Conservation (phyloP, 2,329 filamentous ascomycete genomes). For the Fusarium decemcellulare region DNA sequence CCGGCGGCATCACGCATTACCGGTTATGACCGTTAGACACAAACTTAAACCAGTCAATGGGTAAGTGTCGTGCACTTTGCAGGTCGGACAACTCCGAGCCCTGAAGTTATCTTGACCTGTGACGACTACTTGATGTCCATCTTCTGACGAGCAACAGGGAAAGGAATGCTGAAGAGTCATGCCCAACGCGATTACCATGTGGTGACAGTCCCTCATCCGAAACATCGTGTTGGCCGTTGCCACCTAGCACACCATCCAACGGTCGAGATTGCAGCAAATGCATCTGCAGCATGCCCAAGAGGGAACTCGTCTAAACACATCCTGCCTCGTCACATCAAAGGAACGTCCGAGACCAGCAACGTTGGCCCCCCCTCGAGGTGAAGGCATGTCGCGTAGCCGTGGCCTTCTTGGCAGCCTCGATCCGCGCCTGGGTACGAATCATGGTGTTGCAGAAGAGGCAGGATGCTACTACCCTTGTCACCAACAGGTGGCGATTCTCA, state of each 20-base stretch:
- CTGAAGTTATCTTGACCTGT: too few relatives aligned
- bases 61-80: too few relatives aligned
- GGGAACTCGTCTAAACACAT: not conserved
- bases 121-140: too few relatives aligned
- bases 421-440: not conserved
- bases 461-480: not conserved
- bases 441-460: not conserved
- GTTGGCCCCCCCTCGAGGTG: not conserved
- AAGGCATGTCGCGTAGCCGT: not conserved
- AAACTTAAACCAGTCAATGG: too few relatives aligned
- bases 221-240: too few relatives aligned
- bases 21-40: too few relatives aligned
- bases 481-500: not conserved
- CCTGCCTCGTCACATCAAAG: not conserved
- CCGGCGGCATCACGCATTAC: too few relatives aligned
- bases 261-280: not conserved
- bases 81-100: too few relatives aligned
- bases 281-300: slow-evolving; percentile 1
- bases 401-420: not conserved
- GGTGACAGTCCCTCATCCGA: too few relatives aligned
- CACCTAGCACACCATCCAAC: not conserved
- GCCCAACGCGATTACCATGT: too few relatives aligned
- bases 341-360: not conserved
- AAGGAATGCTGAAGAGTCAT: too few relatives aligned
- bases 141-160: too few relatives aligned